phyloP scores from a whole-genome alignment of 2,329 filamentous ascomycete genomes.

The Alternaria dauci region DNA sequence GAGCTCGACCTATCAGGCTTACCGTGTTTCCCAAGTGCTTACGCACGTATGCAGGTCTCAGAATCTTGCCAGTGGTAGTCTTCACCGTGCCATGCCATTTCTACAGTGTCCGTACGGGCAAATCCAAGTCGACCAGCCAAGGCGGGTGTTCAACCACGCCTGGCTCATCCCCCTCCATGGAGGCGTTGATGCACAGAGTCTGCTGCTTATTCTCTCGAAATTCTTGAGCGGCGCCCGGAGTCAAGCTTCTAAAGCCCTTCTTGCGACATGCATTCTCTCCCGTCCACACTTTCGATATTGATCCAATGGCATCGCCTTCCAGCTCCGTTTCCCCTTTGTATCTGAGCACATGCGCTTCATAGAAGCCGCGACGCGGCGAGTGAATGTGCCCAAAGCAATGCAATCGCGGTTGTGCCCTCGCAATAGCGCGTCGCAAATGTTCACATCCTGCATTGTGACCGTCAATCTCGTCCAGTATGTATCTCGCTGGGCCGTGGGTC shows the following conservation, averaged over 20 bases:
- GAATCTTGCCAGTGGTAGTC: no score
- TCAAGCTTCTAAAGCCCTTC: constrained; percentile 34
- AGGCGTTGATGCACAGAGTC: constrained; percentile 65
- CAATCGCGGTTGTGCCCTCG: constrained; percentile 57
- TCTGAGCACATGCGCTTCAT: constrained; percentile 41
- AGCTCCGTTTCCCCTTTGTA: constrained; percentile 27
- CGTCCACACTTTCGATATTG: constrained; percentile 29
- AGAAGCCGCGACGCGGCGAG: constrained; percentile 46
- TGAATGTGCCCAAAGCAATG: constrained; percentile 71
- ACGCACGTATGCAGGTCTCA: neutral
- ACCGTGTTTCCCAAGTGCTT: neutral
- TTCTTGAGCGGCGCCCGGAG: constrained; percentile 37
- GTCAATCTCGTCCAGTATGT: constrained; percentile 57
- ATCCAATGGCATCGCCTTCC: constrained; percentile 12
- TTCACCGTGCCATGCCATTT: neutral
- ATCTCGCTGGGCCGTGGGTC: constrained; percentile 66
- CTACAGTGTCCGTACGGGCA: constrained; percentile 9
- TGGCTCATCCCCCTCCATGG: constrained; percentile 57
- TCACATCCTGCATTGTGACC: constrained; percentile 61
- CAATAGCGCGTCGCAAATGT: constrained; percentile 60
- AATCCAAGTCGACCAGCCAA: constrained; percentile 63
- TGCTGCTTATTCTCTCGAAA: constrained; percentile 55
- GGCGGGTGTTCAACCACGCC: constrained; percentile 60
- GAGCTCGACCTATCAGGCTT: neutral
- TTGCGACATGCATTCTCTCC: constrained; percentile 32